Percentiles rank a stretch among this genome's conserved stretches.
phyloP scores from a whole-genome alignment of 148 eudicot species.

The Selenicereus undatus region DNA sequence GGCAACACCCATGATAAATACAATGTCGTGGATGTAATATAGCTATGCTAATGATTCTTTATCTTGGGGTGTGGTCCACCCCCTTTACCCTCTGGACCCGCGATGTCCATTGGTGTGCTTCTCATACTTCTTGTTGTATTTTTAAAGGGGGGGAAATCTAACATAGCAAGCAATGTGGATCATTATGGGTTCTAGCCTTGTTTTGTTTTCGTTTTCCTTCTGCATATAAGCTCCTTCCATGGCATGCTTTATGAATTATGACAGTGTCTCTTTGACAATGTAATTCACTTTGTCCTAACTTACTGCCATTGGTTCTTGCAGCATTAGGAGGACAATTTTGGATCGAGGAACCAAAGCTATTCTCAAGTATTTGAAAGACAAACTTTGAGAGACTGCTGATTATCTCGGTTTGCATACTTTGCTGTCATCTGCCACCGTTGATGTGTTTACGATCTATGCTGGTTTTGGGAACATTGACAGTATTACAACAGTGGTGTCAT shows the following conservation, averaged over 20 bases:
- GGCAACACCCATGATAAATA: neutral
- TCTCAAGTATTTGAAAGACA: constrained; percentile 73
- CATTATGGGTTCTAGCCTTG: neutral
- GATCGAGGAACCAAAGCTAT: constrained; percentile 92
- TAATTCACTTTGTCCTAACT: neutral
- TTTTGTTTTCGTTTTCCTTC: neutral
- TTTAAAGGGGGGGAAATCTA: neutral
- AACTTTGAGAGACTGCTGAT: constrained; percentile 27
- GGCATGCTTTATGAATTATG: too few relatives aligned
- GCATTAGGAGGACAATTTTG: constrained; percentile 89
- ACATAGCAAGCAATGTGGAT: neutral
- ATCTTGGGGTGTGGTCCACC: neutral
- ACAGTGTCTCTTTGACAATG: neutral
- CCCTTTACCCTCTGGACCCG: too few relatives aligned
- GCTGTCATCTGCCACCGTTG: neutral
- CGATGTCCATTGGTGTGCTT: neutral
- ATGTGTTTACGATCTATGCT: neutral
- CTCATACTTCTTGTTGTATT: too few relatives aligned
- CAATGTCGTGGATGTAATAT: neutral
- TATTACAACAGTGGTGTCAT: neutral
- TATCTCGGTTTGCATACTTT: neutral
- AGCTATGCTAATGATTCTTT: neutral
- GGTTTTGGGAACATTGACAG: neutral
- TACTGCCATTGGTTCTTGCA: constrained; percentile 28
- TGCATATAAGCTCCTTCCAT: neutral